A percentile compares a stretch with the other conserved stretches of the same genome.
phyloP scores from a whole-genome alignment of 2,329 filamentous ascomycete species.

The Neopestalotiopsis sp. region DNA sequence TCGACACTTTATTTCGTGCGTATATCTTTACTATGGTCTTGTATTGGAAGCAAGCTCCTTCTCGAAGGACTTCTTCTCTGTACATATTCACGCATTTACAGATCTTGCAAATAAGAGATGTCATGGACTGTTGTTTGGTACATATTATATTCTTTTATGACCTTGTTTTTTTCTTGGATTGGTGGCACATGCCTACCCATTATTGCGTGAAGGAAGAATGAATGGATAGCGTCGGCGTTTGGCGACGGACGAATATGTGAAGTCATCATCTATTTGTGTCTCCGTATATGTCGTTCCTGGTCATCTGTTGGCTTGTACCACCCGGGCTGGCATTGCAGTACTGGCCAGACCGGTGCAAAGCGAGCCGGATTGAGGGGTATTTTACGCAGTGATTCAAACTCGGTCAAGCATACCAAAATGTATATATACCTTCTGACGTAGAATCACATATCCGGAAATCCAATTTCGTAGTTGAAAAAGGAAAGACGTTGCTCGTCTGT shows the following conservation, averaged over 20 bases:
- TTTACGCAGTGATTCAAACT: neutral
- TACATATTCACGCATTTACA: conserved; percentile 7
- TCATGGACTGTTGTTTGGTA: neutral
- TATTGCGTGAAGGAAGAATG: neutral
- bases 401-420: neutral
- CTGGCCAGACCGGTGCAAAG: neutral
- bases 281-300: neutral
- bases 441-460: neutral
- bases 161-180: neutral
- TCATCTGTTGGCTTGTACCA: neutral
- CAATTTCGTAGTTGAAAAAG: conserved; percentile 3
- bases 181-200: too few species aligned
- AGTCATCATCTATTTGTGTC: neutral
- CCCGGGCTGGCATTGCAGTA: neutral
- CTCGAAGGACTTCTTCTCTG: neutral
- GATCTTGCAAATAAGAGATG: neutral
- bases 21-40: conserved; percentile 9
- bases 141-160: neutral
- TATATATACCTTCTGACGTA: conserved; percentile 17
- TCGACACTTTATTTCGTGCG: neutral
- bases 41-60: neutral
- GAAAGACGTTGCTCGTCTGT: neutral
- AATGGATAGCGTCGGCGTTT: neutral
- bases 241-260: neutral
- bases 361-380: neutral